Evolutionary conservation across 495 filamentous ascomycete genomes (phyloP), one percentile per base, ranked within the genome.

Genomic region (Terfezia boudieri): DNA sequence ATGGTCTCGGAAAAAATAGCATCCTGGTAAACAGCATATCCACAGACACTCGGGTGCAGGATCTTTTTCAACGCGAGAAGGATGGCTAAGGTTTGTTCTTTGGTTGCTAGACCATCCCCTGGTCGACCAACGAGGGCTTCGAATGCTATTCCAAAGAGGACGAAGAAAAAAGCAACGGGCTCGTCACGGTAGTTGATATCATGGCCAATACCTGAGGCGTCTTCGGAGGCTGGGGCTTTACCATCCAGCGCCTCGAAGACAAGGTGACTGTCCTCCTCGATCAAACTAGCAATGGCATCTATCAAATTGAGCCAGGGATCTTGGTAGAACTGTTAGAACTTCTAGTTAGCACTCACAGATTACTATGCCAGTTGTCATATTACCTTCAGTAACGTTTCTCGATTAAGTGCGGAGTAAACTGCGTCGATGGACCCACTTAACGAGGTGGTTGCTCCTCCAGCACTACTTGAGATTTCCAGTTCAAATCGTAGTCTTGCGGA

Each of bases 131-230:
- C 88, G 46, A 99, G 74, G 26, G 92, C 88, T 67, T 99, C 90
- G 59, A 96, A 94, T 0, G 87, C 86, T 55, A 99, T 81, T 23
- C 90, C 90, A 61, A 95, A 99, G 1, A 99, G 74, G 9, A 99
- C 87, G 60, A 99, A 99, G 69, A 99, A 99, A 73, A 99, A 99
- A 0, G 90, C 90, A 14, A 95, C 86, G 0, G 90, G 90, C 64
- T 99, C 92, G 63, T 95, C 89, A 17, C 90, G 85, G 63, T 96
- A 96, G 63, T 95, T 94, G 67, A 99, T 96, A 59, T 86, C 82
- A 53, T 73, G 69, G 11, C 67, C 64, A 56, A 73, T 73, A 4
- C 70, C 78, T 63, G 79, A 75, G 2, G 68, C 60, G 35, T 70
- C 65, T 5, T 72, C 62, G 1, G 63, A 67, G 22, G 77, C 68